Evolutionary conservation across 164 flowering plant species (phyloP).

Genomic region (Paratinospora sagittata): DNA sequence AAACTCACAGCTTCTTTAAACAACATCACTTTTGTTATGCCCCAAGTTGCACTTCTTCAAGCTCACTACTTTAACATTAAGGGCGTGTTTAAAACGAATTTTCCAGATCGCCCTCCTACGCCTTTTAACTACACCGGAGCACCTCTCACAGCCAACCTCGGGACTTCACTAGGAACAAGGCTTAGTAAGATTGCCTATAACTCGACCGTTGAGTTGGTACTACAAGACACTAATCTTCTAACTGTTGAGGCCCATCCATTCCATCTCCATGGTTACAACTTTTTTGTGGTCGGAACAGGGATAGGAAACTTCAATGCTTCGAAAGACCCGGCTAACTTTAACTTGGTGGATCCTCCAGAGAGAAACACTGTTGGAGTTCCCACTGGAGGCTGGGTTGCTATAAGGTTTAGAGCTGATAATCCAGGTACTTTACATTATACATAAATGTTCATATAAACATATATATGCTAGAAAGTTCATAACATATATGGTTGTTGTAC

Average conservation of each 20-base stretch:
- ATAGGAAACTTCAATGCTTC: conserved; percentile 34
- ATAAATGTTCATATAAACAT: too few relatives aligned
- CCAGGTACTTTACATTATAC: conserved; percentile 44
- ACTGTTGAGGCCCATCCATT: conserved; percentile 43
- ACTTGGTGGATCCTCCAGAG: conserved; percentile 56
- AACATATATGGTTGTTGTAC: too few relatives aligned
- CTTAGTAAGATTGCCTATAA: conserved; percentile 32
- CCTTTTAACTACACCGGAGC: conserved; percentile 43
- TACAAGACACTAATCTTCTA: conserved; percentile 42
- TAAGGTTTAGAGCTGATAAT: conserved; percentile 54
- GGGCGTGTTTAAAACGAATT: conserved; percentile 30
- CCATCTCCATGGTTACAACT: conserved; percentile 48
- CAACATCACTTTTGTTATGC: conserved; percentile 44
- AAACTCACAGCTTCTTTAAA: conserved; percentile 35
- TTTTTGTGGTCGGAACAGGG: conserved; percentile 43
- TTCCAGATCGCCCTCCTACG: conserved; percentile 36
- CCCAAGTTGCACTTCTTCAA: conserved; percentile 32
- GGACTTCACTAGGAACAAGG: conserved; percentile 27
- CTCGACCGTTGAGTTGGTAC: conserved; percentile 35
- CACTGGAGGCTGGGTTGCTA: conserved; percentile 63
- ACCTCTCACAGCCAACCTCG: conserved; percentile 34
- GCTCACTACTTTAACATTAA: conserved; percentile 33
- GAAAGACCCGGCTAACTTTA: conserved; percentile 38
- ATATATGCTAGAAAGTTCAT: too few relatives aligned
- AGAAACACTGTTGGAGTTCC: conserved; percentile 60